Evolutionary conservation across 1,139 yeast species (phyloP).

Genomic region (Torulaspora globosa): DNA sequence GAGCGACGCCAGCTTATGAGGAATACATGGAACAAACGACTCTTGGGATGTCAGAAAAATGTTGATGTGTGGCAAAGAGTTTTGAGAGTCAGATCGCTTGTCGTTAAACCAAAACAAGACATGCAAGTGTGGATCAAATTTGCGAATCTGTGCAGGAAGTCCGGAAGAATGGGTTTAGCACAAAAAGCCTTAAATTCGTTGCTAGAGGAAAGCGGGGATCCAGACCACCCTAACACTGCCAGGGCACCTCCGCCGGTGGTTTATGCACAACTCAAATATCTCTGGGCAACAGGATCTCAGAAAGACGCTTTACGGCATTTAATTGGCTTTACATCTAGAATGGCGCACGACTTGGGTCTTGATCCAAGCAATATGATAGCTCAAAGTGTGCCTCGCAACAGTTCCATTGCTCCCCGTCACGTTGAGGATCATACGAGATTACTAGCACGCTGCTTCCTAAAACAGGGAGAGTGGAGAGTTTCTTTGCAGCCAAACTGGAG

Average conservation of each 20-base stretch:
- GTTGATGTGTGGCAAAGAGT: conserved; percentile 98
- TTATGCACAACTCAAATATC: conserved; percentile 90
- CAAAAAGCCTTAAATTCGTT: conserved; percentile 83
- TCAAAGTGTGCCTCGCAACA: conserved; percentile 41
- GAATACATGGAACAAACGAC: conserved; percentile 89
- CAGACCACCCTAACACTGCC: conserved; percentile 54
- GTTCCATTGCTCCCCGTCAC: conserved; percentile 75
- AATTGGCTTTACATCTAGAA: conserved; percentile 83
- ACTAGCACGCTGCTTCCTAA: conserved; percentile 88
- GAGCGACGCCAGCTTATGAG: conserved; percentile 75
- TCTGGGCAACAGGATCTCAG: conserved; percentile 95
- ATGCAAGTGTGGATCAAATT: conserved; percentile 98
- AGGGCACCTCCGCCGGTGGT: conserved; percentile 94
- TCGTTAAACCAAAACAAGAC: conserved; percentile 91
- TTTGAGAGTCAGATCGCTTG: conserved; percentile 88
- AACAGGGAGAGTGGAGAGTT: conserved; percentile 98
- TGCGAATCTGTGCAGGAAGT: conserved; percentile 91
- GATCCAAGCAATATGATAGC: conserved; percentile 79
- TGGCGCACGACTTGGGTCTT: conserved; percentile 83
- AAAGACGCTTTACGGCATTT: conserved; percentile 81
- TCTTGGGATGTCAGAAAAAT: conserved; percentile 90
- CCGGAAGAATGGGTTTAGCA: conserved; percentile 87
- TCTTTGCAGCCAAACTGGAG: conserved; percentile 77
- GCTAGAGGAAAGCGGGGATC: conserved; percentile 49
- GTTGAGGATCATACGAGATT: conserved; percentile 82